phyloP scores from a whole-genome alignment of 371 early-diverging fungal species.

The Mortierella sp. region DNA sequence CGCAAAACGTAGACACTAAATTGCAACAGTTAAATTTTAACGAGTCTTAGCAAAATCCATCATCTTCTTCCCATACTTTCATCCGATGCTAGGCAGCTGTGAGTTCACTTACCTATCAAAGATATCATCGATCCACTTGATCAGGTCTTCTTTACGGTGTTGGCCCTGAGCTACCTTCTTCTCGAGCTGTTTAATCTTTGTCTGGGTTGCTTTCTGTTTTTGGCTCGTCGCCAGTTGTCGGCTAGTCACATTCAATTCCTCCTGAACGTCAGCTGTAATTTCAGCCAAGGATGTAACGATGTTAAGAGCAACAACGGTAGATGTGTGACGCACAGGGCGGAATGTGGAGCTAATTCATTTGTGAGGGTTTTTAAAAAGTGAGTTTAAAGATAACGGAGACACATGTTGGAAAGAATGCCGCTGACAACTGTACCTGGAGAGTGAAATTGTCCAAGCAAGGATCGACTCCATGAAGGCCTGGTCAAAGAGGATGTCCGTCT shows the following conservation, averaged over 20 bases:
- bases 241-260: slow-evolving; percentile 68
- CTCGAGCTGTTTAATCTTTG: slow-evolving; percentile 57
- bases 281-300: slow-evolving; percentile 72
- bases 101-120: slow-evolving; percentile 29
- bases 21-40: not conserved
- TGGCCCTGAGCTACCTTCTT: slow-evolving; percentile 43
- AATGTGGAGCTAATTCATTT: slow-evolving; percentile 68
- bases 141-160: slow-evolving; percentile 10
- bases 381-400: not conserved
- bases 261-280: slow-evolving; percentile 65
- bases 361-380: not conserved
- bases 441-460: slow-evolving; percentile 50
- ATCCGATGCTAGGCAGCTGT: not conserved
- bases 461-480: slow-evolving; percentile 61
- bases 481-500: slow-evolving; percentile 64
- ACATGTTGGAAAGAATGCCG: too few species aligned
- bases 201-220: slow-evolving; percentile 51
- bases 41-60: not conserved
- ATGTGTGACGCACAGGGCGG: slow-evolving; percentile 92
- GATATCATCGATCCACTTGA: slow-evolving; percentile 30
- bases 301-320: slow-evolving; percentile 76
- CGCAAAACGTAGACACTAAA: slow-evolving; percentile 86
- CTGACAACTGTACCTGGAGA: slow-evolving; percentile 51
- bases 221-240: slow-evolving; percentile 72
- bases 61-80: too few species aligned